Conservation (phyloP, 768 basidiomycete genomes). For the Leucocoprinus sp. region DNA sequence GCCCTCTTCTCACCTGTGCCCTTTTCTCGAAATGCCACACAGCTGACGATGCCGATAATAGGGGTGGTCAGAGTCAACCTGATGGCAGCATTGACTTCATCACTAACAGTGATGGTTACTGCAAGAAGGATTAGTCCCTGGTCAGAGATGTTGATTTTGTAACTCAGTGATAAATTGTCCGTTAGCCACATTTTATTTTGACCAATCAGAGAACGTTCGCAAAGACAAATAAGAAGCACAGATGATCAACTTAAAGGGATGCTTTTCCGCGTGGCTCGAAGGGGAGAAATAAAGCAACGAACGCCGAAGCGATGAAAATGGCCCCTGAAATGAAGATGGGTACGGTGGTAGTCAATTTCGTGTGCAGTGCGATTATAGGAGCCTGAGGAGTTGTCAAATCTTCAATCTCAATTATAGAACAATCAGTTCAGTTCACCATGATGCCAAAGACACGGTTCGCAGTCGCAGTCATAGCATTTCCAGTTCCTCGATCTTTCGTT, state of each 20-base stretch:
- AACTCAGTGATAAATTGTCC: too few relatives aligned
- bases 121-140: slow-evolving; percentile 18
- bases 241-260: slow-evolving; percentile 36
- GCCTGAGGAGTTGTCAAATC: slow-evolving; percentile 31
- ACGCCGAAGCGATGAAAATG: slow-evolving; percentile 52
- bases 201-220: too few relatives aligned
- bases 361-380: slow-evolving; percentile 61
- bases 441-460: slow-evolving; percentile 68
- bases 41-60: slow-evolving; percentile 21
- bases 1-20: slow-evolving; percentile 27
- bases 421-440: slow-evolving; percentile 37
- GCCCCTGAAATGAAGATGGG: slow-evolving; percentile 69
- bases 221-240: too few relatives aligned
- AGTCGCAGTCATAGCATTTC: slow-evolving; percentile 56
- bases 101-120: slow-evolving; percentile 24
- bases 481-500: slow-evolving; percentile 67
- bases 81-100: slow-evolving; percentile 26
- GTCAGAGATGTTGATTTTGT: too few relatives aligned
- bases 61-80: slow-evolving; percentile 26
- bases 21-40: slow-evolving; percentile 25
- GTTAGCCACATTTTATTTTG: too few relatives aligned
- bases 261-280: slow-evolving; percentile 65
- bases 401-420: neutral
- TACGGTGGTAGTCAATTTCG: slow-evolving; percentile 49
- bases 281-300: slow-evolving; percentile 53